Percentiles rank a stretch among this genome's conserved stretches.
Conservation (phyloP, 2,329 filamentous ascomycete genomes). For the Colletotrichum sp. region DNA sequence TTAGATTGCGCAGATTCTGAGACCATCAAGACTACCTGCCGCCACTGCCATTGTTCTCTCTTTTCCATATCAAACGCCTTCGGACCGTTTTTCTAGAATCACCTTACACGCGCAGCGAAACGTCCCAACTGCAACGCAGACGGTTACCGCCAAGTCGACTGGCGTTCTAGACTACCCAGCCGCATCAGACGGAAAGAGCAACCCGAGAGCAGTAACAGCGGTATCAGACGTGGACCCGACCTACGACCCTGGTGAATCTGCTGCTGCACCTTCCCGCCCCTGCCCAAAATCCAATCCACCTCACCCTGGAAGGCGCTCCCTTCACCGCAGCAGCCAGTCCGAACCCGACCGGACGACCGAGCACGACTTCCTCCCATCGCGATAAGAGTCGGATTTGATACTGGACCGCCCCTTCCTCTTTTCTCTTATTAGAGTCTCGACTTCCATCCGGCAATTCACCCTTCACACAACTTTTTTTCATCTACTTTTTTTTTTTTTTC, state of each 20-base stretch:
- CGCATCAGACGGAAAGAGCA: neutral
- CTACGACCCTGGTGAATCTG: neutral
- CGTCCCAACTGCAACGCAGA: neutral
- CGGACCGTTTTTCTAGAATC: neutral
- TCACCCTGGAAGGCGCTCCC: neutral
- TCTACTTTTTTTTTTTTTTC: neutral
- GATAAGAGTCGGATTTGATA: neutral
- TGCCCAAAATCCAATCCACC: neutral
- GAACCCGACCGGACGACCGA: neutral
- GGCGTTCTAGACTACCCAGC: neutral
- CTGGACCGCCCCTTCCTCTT: neutral
- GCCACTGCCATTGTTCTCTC: neutral
- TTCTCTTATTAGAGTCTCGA: neutral
- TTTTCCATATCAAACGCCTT: neutral
- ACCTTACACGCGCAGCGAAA: neutral
- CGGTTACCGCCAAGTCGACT: neutral
- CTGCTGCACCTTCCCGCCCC: neutral
- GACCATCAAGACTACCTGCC: neutral
- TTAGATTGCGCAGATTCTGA: neutral
- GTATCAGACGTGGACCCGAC: neutral
- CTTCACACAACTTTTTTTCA: too few relatives aligned
- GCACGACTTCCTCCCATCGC: neutral
- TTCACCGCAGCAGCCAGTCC: neutral
- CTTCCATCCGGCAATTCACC: neutral
- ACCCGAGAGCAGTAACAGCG: neutral